Evolutionary conservation across 352 stramenopile species (phyloP).

Genomic region (Globisporangium perplexum): DNA sequence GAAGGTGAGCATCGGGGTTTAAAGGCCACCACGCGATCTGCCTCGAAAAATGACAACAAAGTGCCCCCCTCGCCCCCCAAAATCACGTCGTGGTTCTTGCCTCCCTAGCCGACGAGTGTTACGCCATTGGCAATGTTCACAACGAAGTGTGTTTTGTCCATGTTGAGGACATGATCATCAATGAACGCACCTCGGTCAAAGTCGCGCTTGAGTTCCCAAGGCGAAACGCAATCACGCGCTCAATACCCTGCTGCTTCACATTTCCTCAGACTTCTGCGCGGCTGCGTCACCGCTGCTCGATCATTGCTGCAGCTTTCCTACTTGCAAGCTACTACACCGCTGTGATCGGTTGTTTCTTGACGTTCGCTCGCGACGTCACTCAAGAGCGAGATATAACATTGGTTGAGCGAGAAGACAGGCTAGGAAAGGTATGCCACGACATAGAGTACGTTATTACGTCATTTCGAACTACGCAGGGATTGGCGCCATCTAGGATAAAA

Average conservation of each 20-base stretch:
- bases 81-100: slow-evolving; percentile 6
- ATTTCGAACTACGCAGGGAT: no score
- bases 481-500: no score
- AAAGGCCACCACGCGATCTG: not conserved
- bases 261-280: no score
- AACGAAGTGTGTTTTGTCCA: slow-evolving; percentile 17
- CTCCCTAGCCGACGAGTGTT: not conserved
- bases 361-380: no score
- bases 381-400: no score
- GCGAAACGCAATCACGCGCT: slow-evolving; percentile 8
- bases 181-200: slow-evolving; percentile 7
- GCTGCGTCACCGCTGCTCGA: no score
- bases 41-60: not conserved
- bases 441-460: no score
- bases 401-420: no score
- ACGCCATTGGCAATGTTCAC: slow-evolving; percentile 13
- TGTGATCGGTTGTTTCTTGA: no score
- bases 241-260: slow-evolving; percentile 12
- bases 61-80: not conserved
- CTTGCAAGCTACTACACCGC: no score
- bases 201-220: slow-evolving; percentile 4
- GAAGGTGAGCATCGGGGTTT: not conserved
- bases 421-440: no score
- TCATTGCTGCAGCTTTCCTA: no score
- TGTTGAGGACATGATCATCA: slow-evolving; percentile 10